phyloP scores from a whole-genome alignment of 345 rosid species.

The Hibiscus syriacus region DNA sequence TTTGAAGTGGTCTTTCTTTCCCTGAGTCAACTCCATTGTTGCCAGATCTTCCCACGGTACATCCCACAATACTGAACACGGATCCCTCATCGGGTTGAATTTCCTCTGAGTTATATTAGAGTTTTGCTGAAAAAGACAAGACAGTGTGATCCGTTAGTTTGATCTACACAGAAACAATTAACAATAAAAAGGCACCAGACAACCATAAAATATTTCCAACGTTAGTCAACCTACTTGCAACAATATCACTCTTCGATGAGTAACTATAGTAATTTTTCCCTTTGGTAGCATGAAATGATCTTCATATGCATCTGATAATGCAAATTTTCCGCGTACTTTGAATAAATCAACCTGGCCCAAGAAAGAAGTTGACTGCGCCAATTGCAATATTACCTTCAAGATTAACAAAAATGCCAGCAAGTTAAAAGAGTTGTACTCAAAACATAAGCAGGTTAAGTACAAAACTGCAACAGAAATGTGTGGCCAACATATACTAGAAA shows the following conservation, averaged over 20 bases:
- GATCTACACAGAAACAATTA: neutral
- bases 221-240: slow-evolving; percentile 56
- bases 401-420: slow-evolving; percentile 7
- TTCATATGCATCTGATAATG: slow-evolving; percentile 93
- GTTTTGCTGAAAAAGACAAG: slow-evolving; percentile 58
- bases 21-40: slow-evolving; percentile 74
- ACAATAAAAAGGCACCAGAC: neutral
- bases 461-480: neutral
- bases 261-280: slow-evolving; percentile 63
- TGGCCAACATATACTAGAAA: neutral
- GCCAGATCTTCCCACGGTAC: slow-evolving; percentile 69
- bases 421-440: slow-evolving; percentile 4
- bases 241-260: slow-evolving; percentile 75
- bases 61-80: slow-evolving; percentile 89
- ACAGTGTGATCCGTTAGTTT: neutral
- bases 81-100: slow-evolving; percentile 87
- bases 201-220: slow-evolving; percentile 4
- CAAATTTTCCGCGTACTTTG: slow-evolving; percentile 97
- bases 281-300: slow-evolving; percentile 83
- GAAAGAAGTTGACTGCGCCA: no score
- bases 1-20: slow-evolving; percentile 70
- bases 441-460: neutral
- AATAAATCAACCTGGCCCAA: slow-evolving; percentile 94
- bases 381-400: slow-evolving; percentile 79
- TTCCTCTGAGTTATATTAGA: slow-evolving; percentile 79